phyloP scores from a whole-genome alignment of 345 rosid genomes.

The Camelina laxa region DNA sequence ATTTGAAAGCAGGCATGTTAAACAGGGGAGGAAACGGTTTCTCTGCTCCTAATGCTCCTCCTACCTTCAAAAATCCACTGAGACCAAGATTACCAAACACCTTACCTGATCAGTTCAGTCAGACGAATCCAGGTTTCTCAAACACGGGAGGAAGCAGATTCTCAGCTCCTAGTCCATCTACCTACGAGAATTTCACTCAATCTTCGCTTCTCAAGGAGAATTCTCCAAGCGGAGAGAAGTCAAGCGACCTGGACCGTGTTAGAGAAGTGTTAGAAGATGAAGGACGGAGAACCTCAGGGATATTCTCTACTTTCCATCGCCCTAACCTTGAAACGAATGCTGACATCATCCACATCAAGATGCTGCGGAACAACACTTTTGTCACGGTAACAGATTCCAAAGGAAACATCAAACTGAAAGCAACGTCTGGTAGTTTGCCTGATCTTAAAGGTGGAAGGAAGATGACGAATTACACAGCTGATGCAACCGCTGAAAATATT shows the following conservation, averaged over 20 bases:
- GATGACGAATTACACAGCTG: slow-evolving; percentile 71
- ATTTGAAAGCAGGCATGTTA: slow-evolving; percentile 25
- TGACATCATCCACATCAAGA: slow-evolving; percentile 73
- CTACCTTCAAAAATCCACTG: slow-evolving; percentile 5
- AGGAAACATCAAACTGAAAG: slow-evolving; percentile 66
- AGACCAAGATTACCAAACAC: slow-evolving; percentile 32
- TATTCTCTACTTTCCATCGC: slow-evolving; percentile 34
- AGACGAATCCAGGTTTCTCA: slow-evolving; percentile 27
- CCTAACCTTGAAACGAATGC: slow-evolving; percentile 55
- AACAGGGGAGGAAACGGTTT: neutral
- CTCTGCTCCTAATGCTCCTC: slow-evolving; percentile 32
- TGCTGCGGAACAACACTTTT: slow-evolving; percentile 73
- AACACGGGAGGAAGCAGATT: slow-evolving; percentile 24
- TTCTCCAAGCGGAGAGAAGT: slow-evolving; percentile 30
- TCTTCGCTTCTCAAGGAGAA: slow-evolving; percentile 44
- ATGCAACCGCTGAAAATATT: slow-evolving; percentile 86
- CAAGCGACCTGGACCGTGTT: slow-evolving; percentile 55
- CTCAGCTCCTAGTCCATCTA: slow-evolving; percentile 35
- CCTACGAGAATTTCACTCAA: slow-evolving; percentile 45
- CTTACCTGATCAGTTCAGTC: slow-evolving; percentile 15
- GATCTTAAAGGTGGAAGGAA: slow-evolving; percentile 67
- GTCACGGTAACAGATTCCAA: slow-evolving; percentile 83
- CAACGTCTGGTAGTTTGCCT: slow-evolving; percentile 62
- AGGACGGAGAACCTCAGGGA: slow-evolving; percentile 24
- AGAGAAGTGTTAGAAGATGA: slow-evolving; percentile 54